Evolutionary conservation across 805 yeast genomes (phyloP).

Genomic region (Wickerhamomyces sydowiorum): DNA sequence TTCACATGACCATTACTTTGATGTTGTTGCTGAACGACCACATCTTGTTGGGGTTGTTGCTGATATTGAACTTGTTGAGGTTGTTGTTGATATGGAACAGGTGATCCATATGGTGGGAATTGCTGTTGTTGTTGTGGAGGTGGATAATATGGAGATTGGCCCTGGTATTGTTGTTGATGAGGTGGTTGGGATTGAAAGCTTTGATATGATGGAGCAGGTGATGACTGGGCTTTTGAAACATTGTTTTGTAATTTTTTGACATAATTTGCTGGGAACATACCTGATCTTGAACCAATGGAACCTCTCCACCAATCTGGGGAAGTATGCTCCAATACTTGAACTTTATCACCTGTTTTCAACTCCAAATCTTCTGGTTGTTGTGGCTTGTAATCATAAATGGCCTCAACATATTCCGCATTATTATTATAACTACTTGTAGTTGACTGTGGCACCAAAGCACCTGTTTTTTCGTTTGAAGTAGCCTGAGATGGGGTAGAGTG

Average conservation of each 20-base stretch:
- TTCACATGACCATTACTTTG: constrained; percentile 35
- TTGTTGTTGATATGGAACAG: constrained; percentile 26
- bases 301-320: constrained; percentile 95
- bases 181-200: constrained; percentile 6
- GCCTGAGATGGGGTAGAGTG: constrained; percentile 10
- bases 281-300: constrained; percentile 47
- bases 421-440: constrained; percentile 18
- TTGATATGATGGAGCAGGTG: constrained; percentile 12
- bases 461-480: constrained; percentile 8
- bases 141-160: constrained; percentile 20
- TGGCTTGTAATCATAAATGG: constrained; percentile 67
- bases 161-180: constrained; percentile 12
- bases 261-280: constrained; percentile 89
- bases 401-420: constrained; percentile 47
- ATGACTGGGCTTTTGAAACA: constrained; percentile 6
- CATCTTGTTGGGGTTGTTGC: constrained; percentile 28
- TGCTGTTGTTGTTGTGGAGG: constrained; percentile 45
- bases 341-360: constrained; percentile 59
- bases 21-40: constrained; percentile 23
- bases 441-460: constrained; percentile 4
- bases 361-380: constrained; percentile 72
- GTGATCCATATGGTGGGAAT: constrained; percentile 23
- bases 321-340: constrained; percentile 65
- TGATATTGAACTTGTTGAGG: constrained; percentile 18
- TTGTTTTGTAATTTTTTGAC: constrained; percentile 36